phyloP scores from a whole-genome alignment of 192 early-diverging fungal species.

The Backusella tarrabulga region DNA sequence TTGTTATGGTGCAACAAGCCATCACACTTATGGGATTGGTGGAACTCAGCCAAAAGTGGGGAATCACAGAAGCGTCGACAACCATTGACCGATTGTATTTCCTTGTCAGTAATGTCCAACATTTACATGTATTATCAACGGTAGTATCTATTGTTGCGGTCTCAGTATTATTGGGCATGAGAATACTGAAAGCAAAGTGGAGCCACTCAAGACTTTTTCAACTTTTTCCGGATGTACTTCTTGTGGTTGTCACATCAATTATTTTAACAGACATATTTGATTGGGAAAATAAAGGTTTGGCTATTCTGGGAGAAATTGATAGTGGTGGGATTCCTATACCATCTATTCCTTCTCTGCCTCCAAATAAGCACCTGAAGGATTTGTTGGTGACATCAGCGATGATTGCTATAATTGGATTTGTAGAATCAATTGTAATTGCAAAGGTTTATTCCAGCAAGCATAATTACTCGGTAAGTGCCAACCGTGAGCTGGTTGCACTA shows the following conservation, averaged over 20 bases:
- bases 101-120: conserved; percentile 58
- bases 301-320: conserved; percentile 77
- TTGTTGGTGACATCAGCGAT: conserved; percentile 82
- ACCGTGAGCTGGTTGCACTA: conserved; percentile 91
- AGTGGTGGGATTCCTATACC: conserved; percentile 59
- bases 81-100: conserved; percentile 76
- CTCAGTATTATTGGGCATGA: conserved; percentile 60
- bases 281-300: conserved; percentile 75
- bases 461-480: conserved; percentile 91
- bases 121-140: conserved; percentile 68
- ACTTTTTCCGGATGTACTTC: conserved; percentile 86
- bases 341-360: conserved; percentile 59
- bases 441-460: conserved; percentile 91
- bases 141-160: conserved; percentile 68
- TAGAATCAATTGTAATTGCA: conserved; percentile 95
- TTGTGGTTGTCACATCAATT: conserved; percentile 79
- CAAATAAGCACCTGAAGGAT: conserved; percentile 58
- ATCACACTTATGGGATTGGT: conserved; percentile 73
- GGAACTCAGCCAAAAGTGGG: conserved; percentile 34
- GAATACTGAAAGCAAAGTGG: conserved; percentile 53
- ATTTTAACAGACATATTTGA: conserved; percentile 56
- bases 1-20: conserved; percentile 89
- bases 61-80: conserved; percentile 64
- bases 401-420: conserved; percentile 96
- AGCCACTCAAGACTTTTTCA: conserved; percentile 51